Percentiles rank a stretch among this genome's conserved stretches.
Evolutionary conservation across 2,329 filamentous ascomycete species (phyloP).

Genomic region (Neonectria magnoliae): DNA sequence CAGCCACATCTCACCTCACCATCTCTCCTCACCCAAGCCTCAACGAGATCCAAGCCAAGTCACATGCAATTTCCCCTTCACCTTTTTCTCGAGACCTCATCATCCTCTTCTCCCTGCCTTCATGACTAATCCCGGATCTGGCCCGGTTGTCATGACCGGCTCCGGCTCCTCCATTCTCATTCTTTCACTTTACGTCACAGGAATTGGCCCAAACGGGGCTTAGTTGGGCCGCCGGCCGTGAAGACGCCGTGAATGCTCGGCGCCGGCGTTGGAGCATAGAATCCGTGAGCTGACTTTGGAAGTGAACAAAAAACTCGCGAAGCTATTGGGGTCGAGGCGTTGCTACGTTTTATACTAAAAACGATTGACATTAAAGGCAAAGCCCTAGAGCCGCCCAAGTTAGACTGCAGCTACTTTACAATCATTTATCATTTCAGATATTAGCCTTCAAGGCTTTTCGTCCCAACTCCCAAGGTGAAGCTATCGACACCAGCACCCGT

Average conservation of each 20-base stretch:
- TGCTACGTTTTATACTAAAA: not conserved
- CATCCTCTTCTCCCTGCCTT: not conserved
- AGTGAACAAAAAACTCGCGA: not conserved
- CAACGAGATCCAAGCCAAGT: not conserved
- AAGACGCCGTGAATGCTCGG: not conserved
- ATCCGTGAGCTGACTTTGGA: not conserved
- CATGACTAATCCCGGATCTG: slow-evolving; percentile 1
- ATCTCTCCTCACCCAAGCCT: not conserved
- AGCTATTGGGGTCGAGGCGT: not conserved
- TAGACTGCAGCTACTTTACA: not conserved
- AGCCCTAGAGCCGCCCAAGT: too few relatives aligned
- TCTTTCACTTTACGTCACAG: slow-evolving; percentile 13
- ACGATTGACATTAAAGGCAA: not conserved
- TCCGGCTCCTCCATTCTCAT: slow-evolving; percentile 4
- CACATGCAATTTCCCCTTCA: not conserved
- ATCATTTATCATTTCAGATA: not conserved
- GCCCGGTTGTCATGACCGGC: slow-evolving; percentile 15
- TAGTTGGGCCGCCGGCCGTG: slow-evolving; percentile 22
- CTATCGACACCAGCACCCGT: not conserved
- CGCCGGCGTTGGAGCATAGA: not conserved
- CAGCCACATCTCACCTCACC: not conserved
- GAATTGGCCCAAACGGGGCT: slow-evolving; percentile 2
- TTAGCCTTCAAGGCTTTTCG: not conserved
- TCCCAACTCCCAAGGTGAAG: not conserved
- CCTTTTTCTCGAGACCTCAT: not conserved